Evolutionary conservation across 768 basidiomycete genomes (phyloP).

Genomic region (Leccinellum albellum): DNA sequence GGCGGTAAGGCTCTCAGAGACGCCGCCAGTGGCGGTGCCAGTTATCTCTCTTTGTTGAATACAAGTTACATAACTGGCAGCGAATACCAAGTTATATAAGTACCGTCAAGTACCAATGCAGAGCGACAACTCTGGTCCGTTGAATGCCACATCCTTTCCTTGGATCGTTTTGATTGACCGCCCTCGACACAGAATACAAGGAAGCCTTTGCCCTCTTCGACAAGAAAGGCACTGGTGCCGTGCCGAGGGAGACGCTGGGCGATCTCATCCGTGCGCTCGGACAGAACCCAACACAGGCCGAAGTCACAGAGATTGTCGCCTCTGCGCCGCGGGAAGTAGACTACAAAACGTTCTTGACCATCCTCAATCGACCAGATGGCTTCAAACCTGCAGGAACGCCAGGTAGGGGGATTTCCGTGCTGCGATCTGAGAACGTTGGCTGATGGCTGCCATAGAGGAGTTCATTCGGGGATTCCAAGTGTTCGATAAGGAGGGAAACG

Average conservation of each 20-base stretch:
- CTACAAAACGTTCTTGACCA: slow-evolving; percentile 86
- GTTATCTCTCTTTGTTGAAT: not conserved
- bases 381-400: slow-evolving; percentile 97
- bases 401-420: slow-evolving; percentile 45
- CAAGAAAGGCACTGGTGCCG: slow-evolving; percentile 89
- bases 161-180: slow-evolving; percentile 3
- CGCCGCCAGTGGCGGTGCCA: not conserved
- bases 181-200: slow-evolving; percentile 70
- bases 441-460: slow-evolving; percentile 62
- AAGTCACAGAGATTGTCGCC: slow-evolving; percentile 79
- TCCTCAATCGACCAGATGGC: slow-evolving; percentile 92
- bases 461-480: slow-evolving; percentile 99
- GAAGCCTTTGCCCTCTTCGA: slow-evolving; percentile 98
- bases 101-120: slow-evolving; percentile 15
- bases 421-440: not conserved
- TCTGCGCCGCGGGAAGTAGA: slow-evolving; percentile 82
- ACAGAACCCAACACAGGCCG: slow-evolving; percentile 99
- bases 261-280: slow-evolving; percentile 92
- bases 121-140: slow-evolving; percentile 52
- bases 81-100: not conserved
- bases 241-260: slow-evolving; percentile 84
- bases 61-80: not conserved
- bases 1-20: no score
- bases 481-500: slow-evolving; percentile 83
- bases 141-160: not conserved